phyloP scores from a whole-genome alignment of 2,329 filamentous ascomycete genomes.

The Fusarium miscanthi region DNA sequence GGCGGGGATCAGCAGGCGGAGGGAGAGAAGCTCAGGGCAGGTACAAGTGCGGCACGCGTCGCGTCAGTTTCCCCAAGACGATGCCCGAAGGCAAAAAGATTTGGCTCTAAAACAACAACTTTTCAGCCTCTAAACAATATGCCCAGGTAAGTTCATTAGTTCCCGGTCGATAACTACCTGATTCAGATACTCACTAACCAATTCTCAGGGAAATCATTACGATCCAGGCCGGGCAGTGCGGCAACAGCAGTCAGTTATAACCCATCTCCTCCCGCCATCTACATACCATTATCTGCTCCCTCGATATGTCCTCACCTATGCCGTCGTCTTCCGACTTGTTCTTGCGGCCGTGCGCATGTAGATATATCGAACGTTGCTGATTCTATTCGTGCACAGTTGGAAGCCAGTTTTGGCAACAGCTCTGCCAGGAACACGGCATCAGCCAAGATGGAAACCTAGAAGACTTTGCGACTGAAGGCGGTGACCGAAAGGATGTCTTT shows the following conservation, averaged over 20 bases:
- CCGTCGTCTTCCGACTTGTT: neutral
- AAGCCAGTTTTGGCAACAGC: slow-evolving; percentile 98
- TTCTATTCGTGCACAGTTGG: slow-evolving; percentile 73
- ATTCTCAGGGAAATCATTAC: slow-evolving; percentile 92
- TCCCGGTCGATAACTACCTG: neutral
- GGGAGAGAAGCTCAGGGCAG: slow-evolving; percentile 11
- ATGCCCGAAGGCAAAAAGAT: slow-evolving; percentile 20
- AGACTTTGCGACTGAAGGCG: slow-evolving; percentile 96
- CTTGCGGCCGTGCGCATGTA: neutral
- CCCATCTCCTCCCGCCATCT: slow-evolving; percentile 18
- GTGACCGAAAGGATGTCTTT: slow-evolving; percentile 98
- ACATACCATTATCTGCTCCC: slow-evolving; percentile 4
- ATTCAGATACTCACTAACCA: slow-evolving; percentile 5
- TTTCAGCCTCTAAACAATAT: slow-evolving; percentile 33
- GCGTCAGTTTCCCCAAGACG: slow-evolving; percentile 30
- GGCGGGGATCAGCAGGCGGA: slow-evolving; percentile 24
- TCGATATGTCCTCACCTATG: neutral
- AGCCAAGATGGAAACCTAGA: slow-evolving; percentile 97
- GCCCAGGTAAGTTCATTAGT: slow-evolving; percentile 37
- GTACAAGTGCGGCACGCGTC: slow-evolving; percentile 34
- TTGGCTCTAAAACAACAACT: slow-evolving; percentile 29
- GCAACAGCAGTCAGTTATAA: slow-evolving; percentile 89
- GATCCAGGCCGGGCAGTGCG: slow-evolving; percentile 98
- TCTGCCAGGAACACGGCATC: slow-evolving; percentile 98
- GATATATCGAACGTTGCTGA: slow-evolving; percentile 16